Conservation (phyloP, 345 rosid genomes). For the Eutrema japonicum region DNA sequence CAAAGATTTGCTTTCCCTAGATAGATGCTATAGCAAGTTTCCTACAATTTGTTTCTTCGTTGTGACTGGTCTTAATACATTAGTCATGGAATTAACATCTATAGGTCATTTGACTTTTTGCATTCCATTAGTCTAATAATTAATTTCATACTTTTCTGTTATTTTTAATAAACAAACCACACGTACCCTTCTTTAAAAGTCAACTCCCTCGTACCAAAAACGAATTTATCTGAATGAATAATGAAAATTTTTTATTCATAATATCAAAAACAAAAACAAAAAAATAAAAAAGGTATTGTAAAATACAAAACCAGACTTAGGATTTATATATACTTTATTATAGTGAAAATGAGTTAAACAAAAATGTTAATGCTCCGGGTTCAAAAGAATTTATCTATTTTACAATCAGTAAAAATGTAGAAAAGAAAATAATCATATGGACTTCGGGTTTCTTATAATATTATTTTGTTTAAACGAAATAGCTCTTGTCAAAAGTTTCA, state of each 20-base stretch:
- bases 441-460: neutral
- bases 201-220: slow-evolving; percentile 34
- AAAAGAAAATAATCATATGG: neutral
- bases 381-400: neutral
- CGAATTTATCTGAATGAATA: neutral
- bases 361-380: neutral
- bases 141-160: slow-evolving; percentile 27
- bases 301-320: slow-evolving; percentile 14
- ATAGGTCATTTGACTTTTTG: slow-evolving; percentile 35
- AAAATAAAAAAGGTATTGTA: neutral
- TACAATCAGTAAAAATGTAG: neutral
- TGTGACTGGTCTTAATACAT: slow-evolving; percentile 29
- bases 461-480: neutral
- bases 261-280: no score
- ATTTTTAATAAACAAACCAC: slow-evolving; percentile 9
- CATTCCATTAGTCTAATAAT: slow-evolving; percentile 14
- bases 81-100: slow-evolving; percentile 21
- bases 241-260: neutral
- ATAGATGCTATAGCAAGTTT: slow-evolving; percentile 23
- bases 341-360: neutral
- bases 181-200: slow-evolving; percentile 24
- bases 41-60: slow-evolving; percentile 29
- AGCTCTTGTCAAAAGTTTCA: neutral
- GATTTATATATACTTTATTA: neutral
- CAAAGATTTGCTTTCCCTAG: slow-evolving; percentile 21